These are phyloP conservation scores for Aureobasidium sp. DNA, from an alignment of 2,329 filamentous ascomycete species.

Conservation along the genomic window DNA sequence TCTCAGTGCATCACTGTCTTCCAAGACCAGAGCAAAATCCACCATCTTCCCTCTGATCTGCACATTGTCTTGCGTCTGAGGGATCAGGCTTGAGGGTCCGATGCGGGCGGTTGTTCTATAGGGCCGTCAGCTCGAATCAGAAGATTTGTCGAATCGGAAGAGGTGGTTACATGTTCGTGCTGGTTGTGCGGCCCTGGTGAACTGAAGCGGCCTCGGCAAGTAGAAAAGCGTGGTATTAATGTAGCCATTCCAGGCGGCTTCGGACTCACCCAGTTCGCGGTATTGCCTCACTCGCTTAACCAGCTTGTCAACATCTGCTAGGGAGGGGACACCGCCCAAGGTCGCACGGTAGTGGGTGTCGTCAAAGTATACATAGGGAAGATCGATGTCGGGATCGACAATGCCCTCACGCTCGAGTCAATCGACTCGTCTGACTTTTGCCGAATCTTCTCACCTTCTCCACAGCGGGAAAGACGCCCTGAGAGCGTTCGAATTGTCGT, in stretches of 20 bases:
- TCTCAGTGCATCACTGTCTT: constrained; percentile 4
- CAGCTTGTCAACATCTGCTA: constrained; percentile 16
- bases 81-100: too few species aligned
- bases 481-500: constrained; percentile 17
- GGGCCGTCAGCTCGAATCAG: constrained; percentile 10
- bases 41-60: constrained; percentile 19
- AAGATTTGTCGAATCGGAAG: constrained; percentile 12
- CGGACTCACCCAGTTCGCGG: constrained; percentile 15
- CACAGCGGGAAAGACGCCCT: constrained; percentile 14
- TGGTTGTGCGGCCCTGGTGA: constrained; percentile 9
- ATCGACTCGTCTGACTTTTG: constrained; percentile 7
- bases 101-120: too few species aligned
- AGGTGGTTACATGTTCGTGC: constrained; percentile 13
- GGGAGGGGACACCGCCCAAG: constrained; percentile 12
- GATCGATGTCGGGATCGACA: constrained; percentile 14
- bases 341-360: constrained; percentile 15
- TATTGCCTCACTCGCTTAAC: constrained; percentile 11
- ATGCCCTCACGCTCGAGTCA: constrained; percentile 17
- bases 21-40: constrained; percentile 18
- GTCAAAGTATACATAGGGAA: constrained; percentile 18
- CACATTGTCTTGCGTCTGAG: constrained; percentile 18
- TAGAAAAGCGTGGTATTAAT: constrained; percentile 15
- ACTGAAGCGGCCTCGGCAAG: constrained; percentile 18
- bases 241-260: too few species aligned
- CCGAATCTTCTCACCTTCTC: constrained; percentile 15